Base-by-base conservation (phyloP, 2,329 filamentous ascomycete species). In the Alternaria sp. region DNA sequence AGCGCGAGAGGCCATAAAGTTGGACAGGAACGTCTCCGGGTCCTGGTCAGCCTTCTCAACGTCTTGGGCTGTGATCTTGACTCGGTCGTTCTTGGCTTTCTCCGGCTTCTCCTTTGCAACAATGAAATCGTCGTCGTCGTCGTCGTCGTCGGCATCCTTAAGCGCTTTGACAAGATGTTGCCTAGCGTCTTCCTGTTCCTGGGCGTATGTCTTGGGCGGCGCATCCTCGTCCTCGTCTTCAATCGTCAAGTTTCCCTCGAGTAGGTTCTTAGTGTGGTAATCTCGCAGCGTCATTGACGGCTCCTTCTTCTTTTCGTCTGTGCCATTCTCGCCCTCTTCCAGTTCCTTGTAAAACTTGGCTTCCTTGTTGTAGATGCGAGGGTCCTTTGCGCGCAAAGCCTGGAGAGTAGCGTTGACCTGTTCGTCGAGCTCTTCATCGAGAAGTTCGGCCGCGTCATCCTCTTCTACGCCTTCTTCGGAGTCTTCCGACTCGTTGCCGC, bases 21-120 rank as follows among this genome's bases (percentile, higher is more conserved):
- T 97, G 54, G 92, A 94, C n/a, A 99, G 81, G 76, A 92, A 99
- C 0, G 86, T 90, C 72, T 98, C 94, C 0, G 94, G 95, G 73
- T 99, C 89, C 76, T 92, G 90, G 71, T 97, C 91, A 36, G 95
- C 93, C 58, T 86, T 85, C 46, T 87, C 83, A 41, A 97, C 81
- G 54, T 91, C 83, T 21, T 72, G 61, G 63, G 83, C 83, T 9
- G 79, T 80, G 56, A 84, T 78, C 57, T 72, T 75, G 45, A 63
- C 63, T 57, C 71, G 73, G 51, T 65, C 66, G 51, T 72, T 75
- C 44, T 68, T 73, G 62, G 57, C 46, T 0, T 62, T 57, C 3
- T 67, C 60, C 7, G 69, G 76, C 56, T 83, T 84, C 10, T 82
- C 79, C 78, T 96, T 97, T 60, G 85, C 86, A 69, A 92, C 88